Evolutionary conservation across 1,284 basidiomycete genomes (phyloP).

Genomic region (Austropuccinia psidii): DNA sequence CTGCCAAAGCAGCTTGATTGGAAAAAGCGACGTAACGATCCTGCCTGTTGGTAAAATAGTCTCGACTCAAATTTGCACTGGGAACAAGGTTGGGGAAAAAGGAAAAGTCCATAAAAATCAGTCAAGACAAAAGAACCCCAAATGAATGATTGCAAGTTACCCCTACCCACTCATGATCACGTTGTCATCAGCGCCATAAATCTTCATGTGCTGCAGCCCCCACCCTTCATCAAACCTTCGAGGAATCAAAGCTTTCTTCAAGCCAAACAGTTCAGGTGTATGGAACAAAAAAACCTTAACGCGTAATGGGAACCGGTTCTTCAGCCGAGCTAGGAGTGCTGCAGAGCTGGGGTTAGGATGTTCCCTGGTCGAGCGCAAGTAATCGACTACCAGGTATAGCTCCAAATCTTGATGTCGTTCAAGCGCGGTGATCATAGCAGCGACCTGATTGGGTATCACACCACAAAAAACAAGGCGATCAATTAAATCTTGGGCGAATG

Average conservation of each 20-base stretch:
- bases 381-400: conserved; percentile 71
- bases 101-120: not conserved
- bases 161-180: conserved; percentile 80
- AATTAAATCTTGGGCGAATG: conserved; percentile 39
- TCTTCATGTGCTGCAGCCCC: conserved; percentile 96
- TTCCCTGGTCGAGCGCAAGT: conserved; percentile 80
- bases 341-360: conserved; percentile 53
- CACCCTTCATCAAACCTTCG: conserved; percentile 94
- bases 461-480: not conserved
- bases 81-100: conserved; percentile 33
- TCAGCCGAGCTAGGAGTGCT: conserved; percentile 63
- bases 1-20: conserved; percentile 58
- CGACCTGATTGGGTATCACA: conserved; percentile 60
- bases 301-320: conserved; percentile 63
- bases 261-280: conserved; percentile 70
- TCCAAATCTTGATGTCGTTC: conserved; percentile 58
- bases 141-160: not conserved
- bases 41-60: conserved; percentile 91
- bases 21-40: conserved; percentile 82
- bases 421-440: conserved; percentile 59
- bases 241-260: conserved; percentile 70
- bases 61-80: conserved; percentile 88
- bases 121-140: not conserved
- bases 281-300: conserved; percentile 68
- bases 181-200: conserved; percentile 87